Evolutionary conservation across 768 basidiomycete genomes (phyloP).

Genomic region (Amanita inopinata): DNA sequence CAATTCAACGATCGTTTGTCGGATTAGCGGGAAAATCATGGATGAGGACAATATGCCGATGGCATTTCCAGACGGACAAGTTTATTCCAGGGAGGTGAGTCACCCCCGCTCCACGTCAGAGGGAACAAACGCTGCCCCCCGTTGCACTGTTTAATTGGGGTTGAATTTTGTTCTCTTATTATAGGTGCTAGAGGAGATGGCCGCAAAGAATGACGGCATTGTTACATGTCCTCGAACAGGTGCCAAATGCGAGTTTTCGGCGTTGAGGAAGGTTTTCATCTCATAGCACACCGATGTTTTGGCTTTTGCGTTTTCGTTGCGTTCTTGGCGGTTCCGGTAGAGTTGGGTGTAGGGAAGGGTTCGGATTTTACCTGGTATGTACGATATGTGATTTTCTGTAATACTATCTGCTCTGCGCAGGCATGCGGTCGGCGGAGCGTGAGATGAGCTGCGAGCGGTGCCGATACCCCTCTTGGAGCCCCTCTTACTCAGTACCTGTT

Average conservation of each 20-base stretch:
- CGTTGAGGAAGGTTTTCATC: conserved; percentile 83
- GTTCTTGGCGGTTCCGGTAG: background rate
- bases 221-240: conserved; percentile 82
- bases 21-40: conserved; percentile 88
- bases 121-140: too few species aligned
- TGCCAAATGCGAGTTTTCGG: conserved; percentile 49
- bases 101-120: too few species aligned
- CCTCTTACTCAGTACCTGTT: too few species aligned
- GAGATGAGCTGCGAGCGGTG: too few species aligned
- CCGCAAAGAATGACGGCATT: conserved; percentile 61
- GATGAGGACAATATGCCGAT: conserved; percentile 89
- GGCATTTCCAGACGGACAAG: conserved; percentile 84
- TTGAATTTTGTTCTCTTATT: conserved; percentile 9
- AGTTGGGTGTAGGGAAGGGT: background rate
- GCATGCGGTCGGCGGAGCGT: background rate
- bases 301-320: background rate
- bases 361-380: background rate
- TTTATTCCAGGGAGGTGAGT: conserved; percentile 87
- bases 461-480: too few species aligned
- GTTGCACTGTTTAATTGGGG: conserved; percentile 7
- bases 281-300: conserved; percentile 36
- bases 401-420: background rate
- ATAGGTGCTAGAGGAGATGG: conserved; percentile 87
- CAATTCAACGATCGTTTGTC: conserved; percentile 92
- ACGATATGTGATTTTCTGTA: conserved; percentile 1